Base-by-base conservation (phyloP, 441 rosid species). In the Gossypium gossypioides region DNA sequence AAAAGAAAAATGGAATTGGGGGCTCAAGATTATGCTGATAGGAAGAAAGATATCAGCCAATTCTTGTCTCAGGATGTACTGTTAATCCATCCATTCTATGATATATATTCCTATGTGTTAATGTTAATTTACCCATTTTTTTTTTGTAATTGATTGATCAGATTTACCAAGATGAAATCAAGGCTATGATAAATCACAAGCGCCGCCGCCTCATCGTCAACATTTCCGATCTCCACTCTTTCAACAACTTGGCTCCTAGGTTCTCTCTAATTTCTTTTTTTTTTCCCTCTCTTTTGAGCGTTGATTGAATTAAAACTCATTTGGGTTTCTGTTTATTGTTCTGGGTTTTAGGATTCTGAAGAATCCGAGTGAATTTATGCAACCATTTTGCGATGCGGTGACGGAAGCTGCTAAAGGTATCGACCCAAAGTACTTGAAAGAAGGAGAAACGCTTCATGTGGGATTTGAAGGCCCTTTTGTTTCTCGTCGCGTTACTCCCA, bases 401-500 rank as follows among this genome's bases (percentile, higher is more conserved):
- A 91, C 97, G 1, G 99, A 95, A 48, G 85, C 85, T 51, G 87
- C 93, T 2, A 89, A 87, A 7, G 85, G 83, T 77, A 83, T 89
- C 63, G 93, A 91, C 44, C 88, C 93, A 0, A 87, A 85, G 77
- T 89, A 83, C 75, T 81, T 95, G 76, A 91, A 91, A 79, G 97
- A 95, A 86, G 99, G 88, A 71, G 96, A 95, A 57, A 82, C 77
- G 48, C 81, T 95, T 74, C 88, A 83, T 61, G 93, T 95, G 68
- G 99, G 99, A 15, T 89, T 95, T 73, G 96, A 92, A 80, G 99
- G 99, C 6, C 94, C 92, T 69, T 95, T 95, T 75, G 98, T 95
- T 24, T 95, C 99, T 68, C 97, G 98, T 0, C 86, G 92, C 8
- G 92, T 95, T 71, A 89, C 98, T 0, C 99, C 99, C 4, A 86